These are phyloP conservation scores for Fusarium napiforme DNA, from an alignment of 2,329 filamentous ascomycete species.

Conservation along the genomic window DNA sequence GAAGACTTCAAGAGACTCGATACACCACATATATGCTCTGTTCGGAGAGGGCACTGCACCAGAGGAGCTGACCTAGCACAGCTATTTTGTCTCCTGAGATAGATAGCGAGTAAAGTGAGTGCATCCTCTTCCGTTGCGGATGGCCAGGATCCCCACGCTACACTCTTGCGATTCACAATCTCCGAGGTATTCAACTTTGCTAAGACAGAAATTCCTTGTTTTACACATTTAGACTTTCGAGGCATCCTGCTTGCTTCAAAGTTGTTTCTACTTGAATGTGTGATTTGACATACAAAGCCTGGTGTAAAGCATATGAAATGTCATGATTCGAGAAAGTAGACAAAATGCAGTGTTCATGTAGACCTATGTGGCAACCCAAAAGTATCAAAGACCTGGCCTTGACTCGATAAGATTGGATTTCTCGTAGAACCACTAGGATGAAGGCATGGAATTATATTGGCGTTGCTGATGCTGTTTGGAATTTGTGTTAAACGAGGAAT, in stretches of 20 bases:
- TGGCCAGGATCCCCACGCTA: rapidly evolving
- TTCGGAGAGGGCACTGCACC: neutral
- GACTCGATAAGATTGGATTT: neutral
- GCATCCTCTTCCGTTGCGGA: neutral
- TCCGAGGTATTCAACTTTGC: neutral
- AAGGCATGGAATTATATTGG: neutral
- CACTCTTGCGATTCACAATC: rapidly evolving
- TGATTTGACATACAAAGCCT: neutral
- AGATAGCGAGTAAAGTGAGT: neutral
- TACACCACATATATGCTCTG: neutral
- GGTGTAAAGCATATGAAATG: rapidly evolving
- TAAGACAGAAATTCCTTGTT: rapidly evolving
- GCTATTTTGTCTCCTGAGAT: neutral
- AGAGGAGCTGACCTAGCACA: neutral
- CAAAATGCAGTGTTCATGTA: rapidly evolving
- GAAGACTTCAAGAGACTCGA: neutral
- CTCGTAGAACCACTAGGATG: neutral
- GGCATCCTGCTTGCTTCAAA: neutral
- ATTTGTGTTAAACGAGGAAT: neutral
- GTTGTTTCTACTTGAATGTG: neutral
- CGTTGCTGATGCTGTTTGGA: rapidly evolving
- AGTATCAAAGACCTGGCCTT: neutral
- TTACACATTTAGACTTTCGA: neutral
- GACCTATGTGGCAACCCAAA: rapidly evolving
- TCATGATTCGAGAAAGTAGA: neutral